phyloP scores from a whole-genome alignment of 2,329 filamentous ascomycete genomes.

The Ceratocystis harringtonii region DNA sequence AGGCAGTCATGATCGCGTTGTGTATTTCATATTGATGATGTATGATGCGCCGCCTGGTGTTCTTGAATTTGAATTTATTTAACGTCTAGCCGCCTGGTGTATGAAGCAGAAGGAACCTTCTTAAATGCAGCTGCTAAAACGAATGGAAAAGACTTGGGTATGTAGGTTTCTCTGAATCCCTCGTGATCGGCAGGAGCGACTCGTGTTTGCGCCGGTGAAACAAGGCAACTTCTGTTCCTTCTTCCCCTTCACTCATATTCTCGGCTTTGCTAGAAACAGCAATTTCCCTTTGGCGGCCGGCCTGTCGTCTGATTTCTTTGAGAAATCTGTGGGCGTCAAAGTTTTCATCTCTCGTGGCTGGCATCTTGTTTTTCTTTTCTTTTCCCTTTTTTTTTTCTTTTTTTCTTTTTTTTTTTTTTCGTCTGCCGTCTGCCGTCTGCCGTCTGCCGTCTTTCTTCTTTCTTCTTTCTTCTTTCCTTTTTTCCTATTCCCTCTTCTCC shows the following conservation, averaged over 20 bases:
- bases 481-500: background rate
- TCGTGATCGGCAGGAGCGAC: background rate
- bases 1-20: background rate
- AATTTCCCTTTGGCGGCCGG: background rate
- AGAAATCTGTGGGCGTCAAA: background rate
- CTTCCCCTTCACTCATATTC: background rate
- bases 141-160: background rate
- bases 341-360: background rate
- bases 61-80: no score
- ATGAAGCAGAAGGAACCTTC: background rate
- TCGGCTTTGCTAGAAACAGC: background rate
- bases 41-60: background rate
- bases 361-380: background rate
- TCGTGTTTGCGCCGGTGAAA: slow-evolving; percentile 2
- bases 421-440: no score
- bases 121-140: background rate
- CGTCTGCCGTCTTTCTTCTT: no score
- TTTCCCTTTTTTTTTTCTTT: background rate
- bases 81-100: background rate
- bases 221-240: slow-evolving; percentile 5
- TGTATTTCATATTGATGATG: background rate
- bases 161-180: background rate
- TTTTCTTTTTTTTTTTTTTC: background rate
- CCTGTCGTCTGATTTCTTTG: background rate
- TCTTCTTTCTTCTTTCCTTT: background rate